Evolutionary conservation across 73 alveolate genomes (phyloP).

Genomic region (Stentor coeruleus): DNA sequence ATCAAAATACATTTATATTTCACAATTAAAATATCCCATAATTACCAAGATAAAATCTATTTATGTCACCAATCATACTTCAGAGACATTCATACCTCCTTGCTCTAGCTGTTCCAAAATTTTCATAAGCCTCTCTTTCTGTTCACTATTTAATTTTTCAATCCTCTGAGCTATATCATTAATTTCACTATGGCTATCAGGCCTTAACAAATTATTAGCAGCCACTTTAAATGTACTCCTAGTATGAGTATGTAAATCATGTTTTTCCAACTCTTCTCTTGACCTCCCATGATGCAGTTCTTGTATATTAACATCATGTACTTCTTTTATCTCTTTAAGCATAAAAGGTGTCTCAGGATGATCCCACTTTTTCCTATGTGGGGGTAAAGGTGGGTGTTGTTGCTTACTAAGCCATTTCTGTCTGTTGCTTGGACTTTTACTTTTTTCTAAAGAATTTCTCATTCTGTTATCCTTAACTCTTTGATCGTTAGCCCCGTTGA

Average conservation of each 20-base stretch:
- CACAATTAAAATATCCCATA: no score
- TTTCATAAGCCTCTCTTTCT: not conserved
- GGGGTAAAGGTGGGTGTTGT: not conserved
- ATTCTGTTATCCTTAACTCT: not conserved
- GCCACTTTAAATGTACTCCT: not conserved
- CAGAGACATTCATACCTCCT: not conserved
- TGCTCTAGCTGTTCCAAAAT: not conserved
- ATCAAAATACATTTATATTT: no score
- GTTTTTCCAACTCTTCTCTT: not conserved
- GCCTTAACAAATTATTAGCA: not conserved
- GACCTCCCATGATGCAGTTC: not conserved
- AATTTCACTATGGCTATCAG: not conserved
- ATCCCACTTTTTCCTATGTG: not conserved
- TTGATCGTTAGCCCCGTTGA: conserved; percentile 21
- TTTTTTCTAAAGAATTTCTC: not conserved
- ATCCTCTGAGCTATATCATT: not conserved
- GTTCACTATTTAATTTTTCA: not conserved
- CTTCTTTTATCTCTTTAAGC: not conserved
- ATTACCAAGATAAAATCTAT: no score
- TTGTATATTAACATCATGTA: not conserved
- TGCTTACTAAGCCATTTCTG: not conserved
- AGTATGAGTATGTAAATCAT: not conserved
- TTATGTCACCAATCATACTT: no score
- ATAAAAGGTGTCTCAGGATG: not conserved
- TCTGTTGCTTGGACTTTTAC: conserved; percentile 1